phyloP scores from a whole-genome alignment of 163 green algal genomes.

The Picocystis sp. region DNA sequence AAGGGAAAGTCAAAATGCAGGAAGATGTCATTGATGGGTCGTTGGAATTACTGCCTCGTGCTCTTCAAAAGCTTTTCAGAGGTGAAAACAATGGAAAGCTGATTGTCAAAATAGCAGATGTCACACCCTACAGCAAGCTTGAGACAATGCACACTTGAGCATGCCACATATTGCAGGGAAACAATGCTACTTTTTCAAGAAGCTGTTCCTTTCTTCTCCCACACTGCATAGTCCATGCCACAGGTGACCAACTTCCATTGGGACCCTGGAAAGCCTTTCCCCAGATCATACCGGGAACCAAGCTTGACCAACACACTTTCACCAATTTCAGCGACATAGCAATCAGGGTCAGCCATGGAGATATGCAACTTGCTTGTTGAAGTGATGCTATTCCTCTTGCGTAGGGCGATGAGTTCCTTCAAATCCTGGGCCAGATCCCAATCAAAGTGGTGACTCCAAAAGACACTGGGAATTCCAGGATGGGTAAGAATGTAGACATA shows the following conservation, averaged over 20 bases:
- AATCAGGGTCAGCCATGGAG: constrained; percentile 24
- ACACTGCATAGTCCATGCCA: constrained; percentile 4
- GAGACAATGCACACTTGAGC: no score
- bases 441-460: constrained; percentile 49
- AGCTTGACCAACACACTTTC: not conserved
- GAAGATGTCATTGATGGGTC: constrained; percentile 12
- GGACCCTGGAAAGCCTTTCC: not conserved
- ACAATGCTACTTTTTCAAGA: no score
- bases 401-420: constrained; percentile 16
- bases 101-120: constrained; percentile 14
- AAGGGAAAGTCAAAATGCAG: constrained; percentile 16
- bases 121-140: not conserved
- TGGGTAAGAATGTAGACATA: constrained; percentile 72
- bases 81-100: constrained; percentile 16
- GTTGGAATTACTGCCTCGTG: constrained; percentile 8
- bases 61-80: constrained; percentile 7
- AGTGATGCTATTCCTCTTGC: constrained; percentile 22
- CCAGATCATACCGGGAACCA: constrained; percentile 1
- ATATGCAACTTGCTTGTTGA: constrained; percentile 28
- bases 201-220: not conserved
- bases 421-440: constrained; percentile 1
- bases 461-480: constrained; percentile 53
- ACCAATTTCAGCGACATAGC: constrained; percentile 28
- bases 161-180: no score
- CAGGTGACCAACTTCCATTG: not conserved